A percentile compares a stretch with the other conserved stretches of the same genome.
Evolutionary conservation across 345 rosid genomes (phyloP).

Genomic region (Eucalyptus tenuipes): DNA sequence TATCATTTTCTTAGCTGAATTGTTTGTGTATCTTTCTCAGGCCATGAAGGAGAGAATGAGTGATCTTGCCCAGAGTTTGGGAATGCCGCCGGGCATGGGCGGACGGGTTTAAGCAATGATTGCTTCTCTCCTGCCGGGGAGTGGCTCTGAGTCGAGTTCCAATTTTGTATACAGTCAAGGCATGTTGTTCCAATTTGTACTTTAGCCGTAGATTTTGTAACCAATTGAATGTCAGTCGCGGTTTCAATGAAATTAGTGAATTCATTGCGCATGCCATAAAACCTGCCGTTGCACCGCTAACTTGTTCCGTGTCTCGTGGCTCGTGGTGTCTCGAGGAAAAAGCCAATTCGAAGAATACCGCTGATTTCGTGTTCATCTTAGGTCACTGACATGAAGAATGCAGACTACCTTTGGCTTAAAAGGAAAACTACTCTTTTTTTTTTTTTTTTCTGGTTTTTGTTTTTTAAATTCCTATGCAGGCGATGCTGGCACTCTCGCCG

Average conservation of each 20-base stretch:
- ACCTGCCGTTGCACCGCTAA: not conserved
- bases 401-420: no score
- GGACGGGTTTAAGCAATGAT: conserved; percentile 54
- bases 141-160: not conserved
- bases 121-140: not conserved
- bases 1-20: not conserved
- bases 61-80: conserved; percentile 87
- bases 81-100: conserved; percentile 77
- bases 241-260: not conserved
- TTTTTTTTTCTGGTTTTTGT: fast-evolving
- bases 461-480: no score
- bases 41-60: conserved; percentile 92
- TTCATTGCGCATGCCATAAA: not conserved
- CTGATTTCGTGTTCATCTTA: not conserved
- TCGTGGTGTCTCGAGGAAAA: not conserved
- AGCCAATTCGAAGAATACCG: not conserved
- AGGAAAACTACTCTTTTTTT: no score
- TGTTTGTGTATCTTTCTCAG: conserved; percentile 11
- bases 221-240: not conserved
- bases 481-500: fast-evolving
- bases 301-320: not conserved
- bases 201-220: not conserved
- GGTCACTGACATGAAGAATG: not conserved
- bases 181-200: not conserved
- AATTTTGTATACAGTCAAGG: not conserved